Percentiles rank a stretch among this genome's conserved stretches.
Conservation (phyloP, 208 protist species). For the Herpetomonas samuelpessoai region DNA sequence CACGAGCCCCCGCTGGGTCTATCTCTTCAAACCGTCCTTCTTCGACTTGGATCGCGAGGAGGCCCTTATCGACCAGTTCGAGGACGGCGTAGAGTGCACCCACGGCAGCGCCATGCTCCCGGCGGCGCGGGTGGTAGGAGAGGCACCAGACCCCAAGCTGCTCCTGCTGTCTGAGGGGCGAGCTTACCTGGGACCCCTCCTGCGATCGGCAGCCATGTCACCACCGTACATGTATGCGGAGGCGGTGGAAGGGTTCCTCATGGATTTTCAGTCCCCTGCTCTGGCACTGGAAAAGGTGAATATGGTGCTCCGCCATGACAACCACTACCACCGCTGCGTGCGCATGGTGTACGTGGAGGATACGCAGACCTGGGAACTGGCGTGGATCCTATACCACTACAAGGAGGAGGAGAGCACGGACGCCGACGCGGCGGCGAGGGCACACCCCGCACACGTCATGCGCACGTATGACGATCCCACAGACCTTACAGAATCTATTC, state of each 20-base stretch:
- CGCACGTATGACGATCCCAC: conserved; percentile 1
- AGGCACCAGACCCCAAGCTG: background rate
- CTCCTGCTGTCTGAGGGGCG: background rate
- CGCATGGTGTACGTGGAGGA: background rate
- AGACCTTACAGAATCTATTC: conserved; percentile 4
- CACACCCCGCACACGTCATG: too few relatives aligned
- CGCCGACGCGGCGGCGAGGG: background rate
- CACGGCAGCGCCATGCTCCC: conserved; percentile 12
- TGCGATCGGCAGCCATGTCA: background rate
- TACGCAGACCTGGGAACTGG: background rate
- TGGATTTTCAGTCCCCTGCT: conserved; percentile 1
- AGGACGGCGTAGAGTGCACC: conserved; percentile 32
- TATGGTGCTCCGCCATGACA: conserved; percentile 14
- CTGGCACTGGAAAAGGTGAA: background rate
- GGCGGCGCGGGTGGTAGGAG: background rate
- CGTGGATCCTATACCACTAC: conserved; percentile 1
- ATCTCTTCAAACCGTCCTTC: conserved; percentile 42
- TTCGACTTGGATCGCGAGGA: conserved; percentile 29
- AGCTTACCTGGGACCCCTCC: background rate
- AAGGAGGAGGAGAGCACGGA: background rate
- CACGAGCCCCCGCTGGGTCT: conserved; percentile 12
- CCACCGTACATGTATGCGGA: background rate
- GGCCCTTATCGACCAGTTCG: conserved; percentile 33
- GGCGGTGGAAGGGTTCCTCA: background rate
- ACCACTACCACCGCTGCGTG: background rate